Base-by-base conservation (phyloP, 148 eudicot species). In the Persicaria tinctoria region DNA sequence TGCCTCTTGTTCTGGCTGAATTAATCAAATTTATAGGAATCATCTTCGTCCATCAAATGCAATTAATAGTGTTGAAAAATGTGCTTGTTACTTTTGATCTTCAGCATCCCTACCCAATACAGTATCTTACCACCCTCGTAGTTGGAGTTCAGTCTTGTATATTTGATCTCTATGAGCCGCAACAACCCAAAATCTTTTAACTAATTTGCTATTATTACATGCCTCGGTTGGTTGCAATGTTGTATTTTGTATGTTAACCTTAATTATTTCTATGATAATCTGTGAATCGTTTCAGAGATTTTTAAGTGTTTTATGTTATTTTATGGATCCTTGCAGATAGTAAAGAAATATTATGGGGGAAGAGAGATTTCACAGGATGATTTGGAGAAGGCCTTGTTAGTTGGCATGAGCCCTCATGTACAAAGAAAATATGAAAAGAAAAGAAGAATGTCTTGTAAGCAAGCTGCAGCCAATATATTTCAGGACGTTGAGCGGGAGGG, bases 391-490 rank as follows among this genome's bases (percentile, higher is more conserved):
- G 97, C 97, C 64, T 81, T 92, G 72, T 75, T 86, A 64, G 89
- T 88, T 66, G 99, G 99, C 75, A 92, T 95, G 97, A 90, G 88
- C 78, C 89, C 99, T 78, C 88, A 89, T 46, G 93, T 86, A 82
- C 90, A 88, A 80, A 84, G 90, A 78, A 87, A 88, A 66, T 78
- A 83, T 76, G 84, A 76, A 86, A 96, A 90, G 83, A 92, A 88
- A 82, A 89, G 80, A 86, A 86, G 87, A 12, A 60, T 71, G 38
- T 73, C 86, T 20, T 75, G 66, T 18, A 88, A 87, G 56, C 75
- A 78, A 32, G 80, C 83, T 59, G 76, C 73, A n/a, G 76, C 74
- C 13, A 68, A 41, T 46, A 45, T 59, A 46, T 50, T 62, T 80
- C 76, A 71, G 49, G 82, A 74, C 56, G 74, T 77, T 49, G 73